Conservation (phyloP, 352 stramenopile genomes). For the Pythium graminicola region DNA sequence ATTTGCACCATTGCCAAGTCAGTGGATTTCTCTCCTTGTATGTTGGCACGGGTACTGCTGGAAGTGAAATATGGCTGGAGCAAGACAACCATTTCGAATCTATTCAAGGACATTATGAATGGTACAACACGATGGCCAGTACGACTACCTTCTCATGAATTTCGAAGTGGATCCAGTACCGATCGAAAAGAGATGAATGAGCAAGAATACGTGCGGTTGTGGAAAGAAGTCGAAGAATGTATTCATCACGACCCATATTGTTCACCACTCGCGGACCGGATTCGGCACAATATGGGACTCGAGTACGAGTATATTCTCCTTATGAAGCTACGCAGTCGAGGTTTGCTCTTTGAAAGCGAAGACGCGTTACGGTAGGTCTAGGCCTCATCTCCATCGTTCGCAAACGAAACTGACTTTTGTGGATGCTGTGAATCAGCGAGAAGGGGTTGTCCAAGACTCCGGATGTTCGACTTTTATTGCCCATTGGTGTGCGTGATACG, state of each 20-base stretch:
- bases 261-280: constrained; percentile 67
- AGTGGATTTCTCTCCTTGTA: constrained; percentile 56
- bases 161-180: not conserved
- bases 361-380: constrained; percentile 46
- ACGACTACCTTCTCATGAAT: constrained; percentile 15
- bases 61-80: constrained; percentile 47
- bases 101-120: constrained; percentile 47
- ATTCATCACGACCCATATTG: constrained; percentile 61
- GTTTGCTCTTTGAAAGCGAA: constrained; percentile 79
- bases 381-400: not conserved
- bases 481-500: constrained; percentile 66
- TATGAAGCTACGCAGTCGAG: constrained; percentile 58
- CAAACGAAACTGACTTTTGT: no score
- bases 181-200: constrained; percentile 22
- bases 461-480: constrained; percentile 71
- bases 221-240: constrained; percentile 54
- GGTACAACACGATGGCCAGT: constrained; percentile 18
- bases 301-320: constrained; percentile 85
- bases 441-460: constrained; percentile 83
- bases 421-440: constrained; percentile 33
- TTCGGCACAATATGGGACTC: constrained; percentile 68
- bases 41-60: constrained; percentile 57
- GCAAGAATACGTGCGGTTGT: constrained; percentile 18
- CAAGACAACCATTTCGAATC: constrained; percentile 61
- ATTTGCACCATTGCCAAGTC: constrained; percentile 37